Evolutionary conservation across 108 stramenopile genomes (phyloP), one percentile per base, ranked within the genome.

Genomic region (Pinguiococcus pyrenoidosus): DNA sequence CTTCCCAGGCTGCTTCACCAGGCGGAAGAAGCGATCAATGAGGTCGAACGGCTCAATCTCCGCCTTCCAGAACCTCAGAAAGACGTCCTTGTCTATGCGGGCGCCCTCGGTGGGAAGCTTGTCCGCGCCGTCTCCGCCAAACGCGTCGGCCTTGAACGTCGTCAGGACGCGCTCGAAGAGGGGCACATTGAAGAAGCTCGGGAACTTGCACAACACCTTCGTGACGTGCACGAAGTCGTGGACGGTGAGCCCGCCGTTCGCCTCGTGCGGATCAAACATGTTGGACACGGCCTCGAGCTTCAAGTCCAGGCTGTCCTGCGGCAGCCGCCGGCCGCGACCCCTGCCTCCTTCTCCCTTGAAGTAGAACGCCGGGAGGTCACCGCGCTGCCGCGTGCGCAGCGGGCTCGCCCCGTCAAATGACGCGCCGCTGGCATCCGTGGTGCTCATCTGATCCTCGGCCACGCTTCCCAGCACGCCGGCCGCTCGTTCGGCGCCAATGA

Each of bases 31-130:
- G 18, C 91, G 64, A 34, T 88, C 91, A 14, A 64, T 46, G 32
- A 66, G 63, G 69, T 93, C 91, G 53, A 71, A 87, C n/a, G 80
- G 82, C 62, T 87, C 85, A 71, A 93, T 88, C 73, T 90, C 85
- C 18, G 29, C 54, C 24, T 46, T 72, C 83, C 83, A 93, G 58
- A 72, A 93, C 75, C 73, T 69, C 49, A 75, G 63, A 48, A 89
- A 68, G 30, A 78, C 75, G 14, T 40, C 39, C 18, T 20, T 17
- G 1, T 18, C 39, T 30, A 64, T 45, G 46, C 48, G 34, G 3
- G 54, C 63, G 42, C 48, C 25, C 25, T 16, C 43, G 23, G 7
- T 26, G 21, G 40, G 30, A 14, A 10, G 24, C 38, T 8, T n/a
- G 46, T 32, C 29, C 43, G 25, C 14, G 54, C 44, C 27, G 27